Percentiles rank a stretch among this genome's conserved stretches.
Conservation (phyloP, 1,139 yeast genomes). For the Arxiozyma slooffiae region DNA sequence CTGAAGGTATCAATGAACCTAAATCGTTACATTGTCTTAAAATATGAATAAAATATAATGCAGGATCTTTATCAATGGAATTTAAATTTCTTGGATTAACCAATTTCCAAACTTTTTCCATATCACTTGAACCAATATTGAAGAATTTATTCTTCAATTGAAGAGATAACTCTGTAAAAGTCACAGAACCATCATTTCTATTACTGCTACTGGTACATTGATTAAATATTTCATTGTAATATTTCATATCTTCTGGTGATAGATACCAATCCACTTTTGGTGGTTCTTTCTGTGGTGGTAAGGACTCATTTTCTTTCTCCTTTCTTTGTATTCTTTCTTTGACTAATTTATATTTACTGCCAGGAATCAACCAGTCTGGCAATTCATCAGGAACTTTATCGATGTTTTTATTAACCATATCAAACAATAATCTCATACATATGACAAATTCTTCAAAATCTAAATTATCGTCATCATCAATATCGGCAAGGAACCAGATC, state of each 20-base stretch:
- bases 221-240: slow-evolving; percentile 71
- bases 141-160: slow-evolving; percentile 59
- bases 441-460: slow-evolving; percentile 97
- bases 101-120: slow-evolving; percentile 90
- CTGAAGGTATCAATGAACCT: slow-evolving; percentile 79
- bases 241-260: slow-evolving; percentile 70
- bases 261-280: slow-evolving; percentile 86
- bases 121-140: slow-evolving; percentile 73
- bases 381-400: slow-evolving; percentile 55
- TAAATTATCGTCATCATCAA: slow-evolving; percentile 79
- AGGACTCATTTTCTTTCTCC: slow-evolving; percentile 32
- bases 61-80: slow-evolving; percentile 89
- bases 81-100: slow-evolving; percentile 83
- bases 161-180: slow-evolving; percentile 53
- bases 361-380: slow-evolving; percentile 89
- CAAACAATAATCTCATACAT: slow-evolving; percentile 91
- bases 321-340: slow-evolving; percentile 43
- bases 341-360: slow-evolving; percentile 73
- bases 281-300: slow-evolving; percentile 18
- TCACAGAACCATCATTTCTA: slow-evolving; percentile 79
- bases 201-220: slow-evolving; percentile 40
- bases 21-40: slow-evolving; percentile 73
- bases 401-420: slow-evolving; percentile 69
- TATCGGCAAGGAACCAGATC: slow-evolving; percentile 89
- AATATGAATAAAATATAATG: slow-evolving; percentile 79